Percentiles rank a stretch among this genome's conserved stretches.
Conservation (phyloP, 768 basidiomycete genomes). For the Boletus rubropictus region DNA sequence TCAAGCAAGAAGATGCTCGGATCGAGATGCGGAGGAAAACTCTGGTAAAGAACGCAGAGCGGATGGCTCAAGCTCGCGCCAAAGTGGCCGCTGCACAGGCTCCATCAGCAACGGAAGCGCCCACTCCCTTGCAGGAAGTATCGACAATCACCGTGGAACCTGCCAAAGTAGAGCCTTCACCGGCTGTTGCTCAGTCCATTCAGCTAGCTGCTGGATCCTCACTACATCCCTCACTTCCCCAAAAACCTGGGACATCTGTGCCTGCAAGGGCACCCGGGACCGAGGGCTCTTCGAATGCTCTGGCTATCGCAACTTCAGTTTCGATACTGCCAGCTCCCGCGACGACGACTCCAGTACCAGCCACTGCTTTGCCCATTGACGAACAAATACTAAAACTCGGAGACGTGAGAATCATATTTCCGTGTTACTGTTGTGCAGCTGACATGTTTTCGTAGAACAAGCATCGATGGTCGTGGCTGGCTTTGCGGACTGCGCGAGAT, state of each 20-base stretch:
- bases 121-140: slow-evolving; percentile 16
- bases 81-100: slow-evolving; percentile 32
- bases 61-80: slow-evolving; percentile 38
- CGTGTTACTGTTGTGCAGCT: slow-evolving; percentile 5
- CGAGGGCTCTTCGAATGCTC: slow-evolving; percentile 27
- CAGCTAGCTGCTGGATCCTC: slow-evolving; percentile 33
- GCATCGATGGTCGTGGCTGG: slow-evolving; percentile 74
- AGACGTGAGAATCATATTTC: slow-evolving; percentile 40
- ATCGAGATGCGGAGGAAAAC: slow-evolving; percentile 48
- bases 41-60: slow-evolving; percentile 35
- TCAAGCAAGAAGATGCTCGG: slow-evolving; percentile 58
- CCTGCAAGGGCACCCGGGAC: slow-evolving; percentile 29
- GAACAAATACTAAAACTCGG: slow-evolving; percentile 53
- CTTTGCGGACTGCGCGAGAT: slow-evolving; percentile 70
- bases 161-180: slow-evolving; percentile 17
- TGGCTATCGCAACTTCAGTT: slow-evolving; percentile 4
- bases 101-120: slow-evolving; percentile 18
- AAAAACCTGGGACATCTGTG: slow-evolving; percentile 52
- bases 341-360: slow-evolving; percentile 18
- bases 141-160: slow-evolving; percentile 9
- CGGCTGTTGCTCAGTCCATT: not conserved
- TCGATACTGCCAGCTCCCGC: slow-evolving; percentile 9
- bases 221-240: slow-evolving; percentile 66
- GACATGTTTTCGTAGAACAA: slow-evolving; percentile 51
- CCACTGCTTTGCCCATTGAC: slow-evolving; percentile 35